phyloP scores from a whole-genome alignment of 179 eudicot genomes.

The Silene noctiflora region DNA sequence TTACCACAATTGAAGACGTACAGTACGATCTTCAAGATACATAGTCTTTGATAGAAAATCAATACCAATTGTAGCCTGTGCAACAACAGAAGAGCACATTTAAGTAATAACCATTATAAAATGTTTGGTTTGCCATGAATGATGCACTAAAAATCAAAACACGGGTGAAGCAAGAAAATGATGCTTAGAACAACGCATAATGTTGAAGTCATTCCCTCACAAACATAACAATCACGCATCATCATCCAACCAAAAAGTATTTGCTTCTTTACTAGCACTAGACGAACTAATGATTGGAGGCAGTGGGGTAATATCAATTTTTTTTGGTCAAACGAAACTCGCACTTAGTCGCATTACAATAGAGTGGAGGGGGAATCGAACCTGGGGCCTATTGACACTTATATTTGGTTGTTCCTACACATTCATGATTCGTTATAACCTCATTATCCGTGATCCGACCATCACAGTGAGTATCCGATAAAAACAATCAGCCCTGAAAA shows the following conservation, averaged over 20 bases:
- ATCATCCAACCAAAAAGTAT: too few species aligned
- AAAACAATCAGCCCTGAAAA: background rate
- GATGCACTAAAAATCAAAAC: background rate
- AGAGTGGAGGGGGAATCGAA: too few species aligned
- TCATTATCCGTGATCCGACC: background rate
- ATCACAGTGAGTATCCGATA: background rate
- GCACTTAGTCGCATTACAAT: too few species aligned
- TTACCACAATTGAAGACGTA: slow-evolving; percentile 69
- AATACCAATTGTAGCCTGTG: slow-evolving; percentile 66
- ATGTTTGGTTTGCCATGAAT: background rate
- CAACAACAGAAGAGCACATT: background rate
- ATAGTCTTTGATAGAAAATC: slow-evolving; percentile 73
- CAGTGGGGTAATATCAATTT: too few species aligned
- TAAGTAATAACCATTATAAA: slow-evolving; percentile 9
- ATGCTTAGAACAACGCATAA: background rate
- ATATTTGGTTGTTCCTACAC: background rate
- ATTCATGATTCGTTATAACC: background rate
- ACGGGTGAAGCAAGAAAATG: background rate
- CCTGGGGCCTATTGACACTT: background rate
- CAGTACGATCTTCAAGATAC: slow-evolving; percentile 82
- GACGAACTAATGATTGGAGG: too few species aligned
- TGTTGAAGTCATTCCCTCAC: too few species aligned
- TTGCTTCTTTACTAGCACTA: too few species aligned
- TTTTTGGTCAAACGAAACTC: too few species aligned
- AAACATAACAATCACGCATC: too few species aligned